A percentile compares a stretch with the other conserved stretches of the same genome.
Conservation (phyloP, 2,329 filamentous ascomycete species). For the Orbilia blumenaviensis region DNA sequence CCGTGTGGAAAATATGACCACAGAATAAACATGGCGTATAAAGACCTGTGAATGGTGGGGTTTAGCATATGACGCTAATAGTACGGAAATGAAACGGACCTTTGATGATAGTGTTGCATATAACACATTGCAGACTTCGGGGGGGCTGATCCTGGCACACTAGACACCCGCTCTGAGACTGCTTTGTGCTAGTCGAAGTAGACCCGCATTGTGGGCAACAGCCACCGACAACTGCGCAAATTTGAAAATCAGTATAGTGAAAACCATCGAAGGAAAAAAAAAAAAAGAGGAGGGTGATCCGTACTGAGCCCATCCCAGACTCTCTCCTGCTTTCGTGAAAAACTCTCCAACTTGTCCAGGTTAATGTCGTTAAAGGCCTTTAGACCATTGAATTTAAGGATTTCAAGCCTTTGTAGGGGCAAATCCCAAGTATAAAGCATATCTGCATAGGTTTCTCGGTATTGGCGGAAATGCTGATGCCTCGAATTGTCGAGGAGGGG, state of each 20-base stretch:
- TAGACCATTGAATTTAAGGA: conserved; percentile 75
- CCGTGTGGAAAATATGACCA: conserved; percentile 58
- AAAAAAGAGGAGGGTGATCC: not conserved
- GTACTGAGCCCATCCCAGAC: conserved; percentile 55
- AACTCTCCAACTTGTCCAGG: conserved; percentile 34
- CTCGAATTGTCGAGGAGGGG: conserved; percentile 68
- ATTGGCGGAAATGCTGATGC: conserved; percentile 67
- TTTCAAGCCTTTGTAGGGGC: conserved; percentile 71
- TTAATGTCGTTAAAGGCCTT: conserved; percentile 60
- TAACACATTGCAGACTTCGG: conserved; percentile 57
- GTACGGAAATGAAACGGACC: conserved; percentile 27
- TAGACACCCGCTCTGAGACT: conserved; percentile 52
- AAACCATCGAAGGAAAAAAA: not conserved
- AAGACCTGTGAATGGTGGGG: conserved; percentile 27
- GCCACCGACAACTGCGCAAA: conserved; percentile 26
- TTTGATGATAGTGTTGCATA: conserved; percentile 58
- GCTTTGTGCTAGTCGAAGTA: conserved; percentile 53
- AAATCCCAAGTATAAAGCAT: conserved; percentile 74
- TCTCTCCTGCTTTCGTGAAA: conserved; percentile 44
- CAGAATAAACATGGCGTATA: conserved; percentile 58
- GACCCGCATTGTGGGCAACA: conserved; percentile 48
- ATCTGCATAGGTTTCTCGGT: conserved; percentile 74
- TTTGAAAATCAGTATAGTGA: not conserved
- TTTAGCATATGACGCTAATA: not conserved
- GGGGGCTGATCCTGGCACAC: conserved; percentile 56